These are phyloP conservation scores for Termitomyces eurrhizus DNA, from an alignment of 768 basidiomycete genomes.

Conservation along the genomic window DNA sequence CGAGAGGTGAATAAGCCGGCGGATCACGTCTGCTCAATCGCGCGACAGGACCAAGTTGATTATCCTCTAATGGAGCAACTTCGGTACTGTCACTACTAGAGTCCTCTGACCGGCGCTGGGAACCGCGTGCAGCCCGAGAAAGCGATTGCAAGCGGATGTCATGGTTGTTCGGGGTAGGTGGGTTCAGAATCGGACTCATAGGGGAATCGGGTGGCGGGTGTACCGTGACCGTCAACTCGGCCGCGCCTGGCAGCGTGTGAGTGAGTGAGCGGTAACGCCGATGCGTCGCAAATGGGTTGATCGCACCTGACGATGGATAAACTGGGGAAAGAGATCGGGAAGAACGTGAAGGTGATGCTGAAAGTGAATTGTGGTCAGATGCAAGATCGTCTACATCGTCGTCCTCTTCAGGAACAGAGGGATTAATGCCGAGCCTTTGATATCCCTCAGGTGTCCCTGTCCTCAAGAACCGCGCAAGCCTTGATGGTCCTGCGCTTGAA, in stretches of 20 bases:
- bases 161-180: constrained; percentile 78
- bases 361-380: not conserved
- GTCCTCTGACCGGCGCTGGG: constrained; percentile 36
- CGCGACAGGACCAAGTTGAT: constrained; percentile 29
- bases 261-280: constrained; percentile 66
- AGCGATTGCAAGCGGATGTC: constrained; percentile 81
- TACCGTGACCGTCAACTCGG: constrained; percentile 62
- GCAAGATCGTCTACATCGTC: constrained; percentile 24
- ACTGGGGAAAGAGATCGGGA: constrained; percentile 61
- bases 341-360: constrained; percentile 33
- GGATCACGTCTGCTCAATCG: constrained; percentile 59
- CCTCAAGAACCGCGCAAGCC: constrained; percentile 22
- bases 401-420: constrained; percentile 17
- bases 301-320: constrained; percentile 66
- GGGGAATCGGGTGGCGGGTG: constrained; percentile 82
- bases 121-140: constrained; percentile 25
- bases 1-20: constrained; percentile 86
- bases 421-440: constrained; percentile 28
- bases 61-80: constrained; percentile 17
- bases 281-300: constrained; percentile 74
- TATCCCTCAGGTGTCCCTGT: constrained; percentile 17
- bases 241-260: constrained; percentile 63
- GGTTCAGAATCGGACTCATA: constrained; percentile 65
- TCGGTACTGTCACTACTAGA: constrained; percentile 24
- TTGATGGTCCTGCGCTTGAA: constrained; percentile 46